Evolutionary conservation across 768 basidiomycete species (phyloP), one percentile per base, ranked within the genome.

Genomic region (Termitomyces sp.): DNA sequence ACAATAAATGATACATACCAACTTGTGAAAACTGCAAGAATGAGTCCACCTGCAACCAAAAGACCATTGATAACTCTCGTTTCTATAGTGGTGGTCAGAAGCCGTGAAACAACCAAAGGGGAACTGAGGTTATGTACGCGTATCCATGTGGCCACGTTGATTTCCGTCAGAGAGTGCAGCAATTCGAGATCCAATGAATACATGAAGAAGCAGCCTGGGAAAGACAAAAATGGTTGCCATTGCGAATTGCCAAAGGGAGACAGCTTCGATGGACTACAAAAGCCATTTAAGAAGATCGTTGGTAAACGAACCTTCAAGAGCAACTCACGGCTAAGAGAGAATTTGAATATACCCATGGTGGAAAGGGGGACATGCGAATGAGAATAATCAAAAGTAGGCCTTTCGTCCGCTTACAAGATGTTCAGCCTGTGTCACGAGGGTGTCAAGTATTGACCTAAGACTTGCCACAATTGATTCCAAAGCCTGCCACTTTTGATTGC

Each of bases 331-430:
- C 84, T 63, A 91, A 91, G 18, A 94, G 73, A 0, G 85, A 74
- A 56, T 91, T 93, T n/a, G 86, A 83, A 63, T 92, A 94, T 0
- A 88, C 87, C 88, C 90, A 93, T 3, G 92, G 90, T 43, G 90
- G 91, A 66, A 94, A 82, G 4, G 92, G 85, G 3, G 89, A 91
- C 20, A 90, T 67, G 13, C 91, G 84, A 56, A 94, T 86, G 44
- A 94, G 78, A 59, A 91, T 80, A 38, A 94, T 89, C 22, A 93
- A 73, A n/a, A 86, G 86, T 16, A 93, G 72, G 27, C 92, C 92
- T 67, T 87, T 89, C 15, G 83, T 81, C 56, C 73, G 76, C 89
- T 91, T 60, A 36, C 36, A 29, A 44, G 6, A 7, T 6, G 56
- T 60, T 33, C 55, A 51, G 54, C n/a, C n/a, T n/a, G 44, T 9